Evolutionary conservation across 2,329 filamentous ascomycete genomes (phyloP).

Genomic region (Aspergillaceae sp.): DNA sequence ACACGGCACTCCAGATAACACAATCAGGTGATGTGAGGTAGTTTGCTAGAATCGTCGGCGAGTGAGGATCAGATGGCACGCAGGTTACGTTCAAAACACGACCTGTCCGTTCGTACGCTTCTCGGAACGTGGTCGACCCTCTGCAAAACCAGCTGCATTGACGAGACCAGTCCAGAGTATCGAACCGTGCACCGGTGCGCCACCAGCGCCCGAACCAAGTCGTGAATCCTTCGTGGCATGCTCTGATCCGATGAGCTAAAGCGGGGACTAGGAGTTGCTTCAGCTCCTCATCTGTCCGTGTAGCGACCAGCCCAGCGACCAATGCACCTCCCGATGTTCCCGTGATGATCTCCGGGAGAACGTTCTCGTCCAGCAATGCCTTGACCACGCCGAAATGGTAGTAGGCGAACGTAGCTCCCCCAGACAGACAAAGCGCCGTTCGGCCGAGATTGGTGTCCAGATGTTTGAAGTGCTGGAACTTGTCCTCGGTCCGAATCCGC

Average conservation of each 20-base stretch:
- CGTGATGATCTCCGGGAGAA: constrained; percentile 88
- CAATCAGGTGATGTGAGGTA: constrained; percentile 93
- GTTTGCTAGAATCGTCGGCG: constrained; percentile 84
- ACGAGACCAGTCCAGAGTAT: constrained; percentile 82
- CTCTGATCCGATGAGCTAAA: constrained; percentile 73
- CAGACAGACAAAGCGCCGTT: constrained; percentile 85
- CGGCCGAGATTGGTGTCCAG: constrained; percentile 84
- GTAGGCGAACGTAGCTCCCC: constrained; percentile 89
- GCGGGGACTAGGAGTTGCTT: constrained; percentile 77
- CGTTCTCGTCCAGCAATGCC: constrained; percentile 73
- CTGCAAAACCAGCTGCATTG: constrained; percentile 82
- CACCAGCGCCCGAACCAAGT: constrained; percentile 82
- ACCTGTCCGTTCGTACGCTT: constrained; percentile 89
- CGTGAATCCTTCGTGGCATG: constrained; percentile 67
- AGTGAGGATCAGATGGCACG: constrained; percentile 91
- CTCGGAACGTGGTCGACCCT: constrained; percentile 86
- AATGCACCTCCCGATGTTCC: constrained; percentile 92
- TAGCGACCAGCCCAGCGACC: constrained; percentile 77
- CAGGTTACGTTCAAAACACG: constrained; percentile 93
- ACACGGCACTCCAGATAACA: constrained; percentile 93
- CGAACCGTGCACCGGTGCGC: constrained; percentile 85
- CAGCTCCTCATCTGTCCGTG: constrained; percentile 84
- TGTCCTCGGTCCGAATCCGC: constrained; percentile 62
- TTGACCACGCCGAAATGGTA: constrained; percentile 93
- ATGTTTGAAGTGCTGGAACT: constrained; percentile 75